phyloP scores from a whole-genome alignment of 306 rosid genomes.

The Casuarina equisetifolia region DNA sequence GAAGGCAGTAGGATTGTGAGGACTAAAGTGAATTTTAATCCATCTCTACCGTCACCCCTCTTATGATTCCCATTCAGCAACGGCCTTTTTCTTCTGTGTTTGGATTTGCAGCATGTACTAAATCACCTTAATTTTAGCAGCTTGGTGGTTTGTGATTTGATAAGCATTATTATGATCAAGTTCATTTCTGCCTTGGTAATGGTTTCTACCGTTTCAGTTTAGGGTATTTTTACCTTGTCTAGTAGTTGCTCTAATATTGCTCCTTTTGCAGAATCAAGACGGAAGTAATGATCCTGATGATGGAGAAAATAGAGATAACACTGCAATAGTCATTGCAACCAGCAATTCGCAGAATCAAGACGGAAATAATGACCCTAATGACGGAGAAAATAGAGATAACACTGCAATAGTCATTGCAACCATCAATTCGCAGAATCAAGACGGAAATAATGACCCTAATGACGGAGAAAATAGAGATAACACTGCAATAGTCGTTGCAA shows the following conservation, averaged over 20 bases:
- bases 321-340: slow-evolving; percentile 7
- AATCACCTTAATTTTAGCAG: neutral
- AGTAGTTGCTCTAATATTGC: neutral
- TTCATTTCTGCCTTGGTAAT: neutral
- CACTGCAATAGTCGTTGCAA: neutral
- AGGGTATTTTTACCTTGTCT: neutral
- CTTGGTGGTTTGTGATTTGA: neutral
- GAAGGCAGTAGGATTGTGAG: neutral
- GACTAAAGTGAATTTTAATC: neutral
- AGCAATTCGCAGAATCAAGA: slow-evolving; percentile 9
- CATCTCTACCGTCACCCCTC: neutral
- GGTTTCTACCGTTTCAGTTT: neutral
- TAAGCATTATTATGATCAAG: neutral
- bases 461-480: no score
- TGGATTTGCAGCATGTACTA: no score
- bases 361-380: slow-evolving; percentile 7
- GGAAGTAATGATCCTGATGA: slow-evolving; percentile 13
- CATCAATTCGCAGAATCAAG: neutral
- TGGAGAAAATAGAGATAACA: neutral
- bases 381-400: slow-evolving; percentile 3
- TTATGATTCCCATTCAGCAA: no score
- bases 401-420: slow-evolving; percentile 7
- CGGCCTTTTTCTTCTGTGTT: no score
- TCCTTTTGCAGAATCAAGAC: slow-evolving; percentile 16
- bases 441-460: no score